Conservation (phyloP, 805 yeast genomes). For the Saccharomycopsis lassenensis region DNA sequence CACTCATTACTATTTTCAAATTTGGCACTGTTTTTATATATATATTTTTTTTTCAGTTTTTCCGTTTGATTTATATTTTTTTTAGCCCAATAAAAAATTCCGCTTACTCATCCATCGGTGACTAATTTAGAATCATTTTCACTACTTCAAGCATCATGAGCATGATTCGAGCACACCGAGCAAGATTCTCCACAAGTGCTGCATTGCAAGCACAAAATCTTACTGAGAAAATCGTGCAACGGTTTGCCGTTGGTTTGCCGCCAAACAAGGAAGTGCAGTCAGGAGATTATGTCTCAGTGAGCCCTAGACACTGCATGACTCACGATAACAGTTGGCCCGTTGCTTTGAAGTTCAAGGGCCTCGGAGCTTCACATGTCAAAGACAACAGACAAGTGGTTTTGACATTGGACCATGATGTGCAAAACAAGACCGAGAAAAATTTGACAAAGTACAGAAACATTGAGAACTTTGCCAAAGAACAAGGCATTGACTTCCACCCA, state of each 20-base stretch:
- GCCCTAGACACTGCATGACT: slow-evolving; percentile 97
- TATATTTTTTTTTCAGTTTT: too few species aligned
- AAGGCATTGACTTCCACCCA: slow-evolving; percentile 93
- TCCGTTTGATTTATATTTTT: too few species aligned
- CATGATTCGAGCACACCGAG: too few species aligned
- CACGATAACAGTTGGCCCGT: slow-evolving; percentile 99
- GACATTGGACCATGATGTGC: slow-evolving; percentile 97
- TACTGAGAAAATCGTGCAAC: slow-evolving; percentile 93
- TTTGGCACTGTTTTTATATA: too few species aligned
- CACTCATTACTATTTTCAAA: too few species aligned
- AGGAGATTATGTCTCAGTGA: slow-evolving; percentile 92
- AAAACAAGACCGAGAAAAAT: slow-evolving; percentile 82
- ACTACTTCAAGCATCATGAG: not conserved
- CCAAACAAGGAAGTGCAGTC: slow-evolving; percentile 64
- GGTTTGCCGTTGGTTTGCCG: slow-evolving; percentile 79
- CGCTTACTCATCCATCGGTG: too few species aligned
- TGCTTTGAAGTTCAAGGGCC: slow-evolving; percentile 88
- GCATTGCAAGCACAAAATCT: slow-evolving; percentile 52
- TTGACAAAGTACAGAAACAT: slow-evolving; percentile 80
- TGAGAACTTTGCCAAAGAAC: slow-evolving; percentile 78
- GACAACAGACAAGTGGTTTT: slow-evolving; percentile 88
- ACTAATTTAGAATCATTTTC: too few species aligned
- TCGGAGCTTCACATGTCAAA: slow-evolving; percentile 77
- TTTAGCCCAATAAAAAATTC: too few species aligned
- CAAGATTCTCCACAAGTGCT: not conserved